Conservation (phyloP, 352 stramenopile genomes). For the Phytophthora sp. region DNA sequence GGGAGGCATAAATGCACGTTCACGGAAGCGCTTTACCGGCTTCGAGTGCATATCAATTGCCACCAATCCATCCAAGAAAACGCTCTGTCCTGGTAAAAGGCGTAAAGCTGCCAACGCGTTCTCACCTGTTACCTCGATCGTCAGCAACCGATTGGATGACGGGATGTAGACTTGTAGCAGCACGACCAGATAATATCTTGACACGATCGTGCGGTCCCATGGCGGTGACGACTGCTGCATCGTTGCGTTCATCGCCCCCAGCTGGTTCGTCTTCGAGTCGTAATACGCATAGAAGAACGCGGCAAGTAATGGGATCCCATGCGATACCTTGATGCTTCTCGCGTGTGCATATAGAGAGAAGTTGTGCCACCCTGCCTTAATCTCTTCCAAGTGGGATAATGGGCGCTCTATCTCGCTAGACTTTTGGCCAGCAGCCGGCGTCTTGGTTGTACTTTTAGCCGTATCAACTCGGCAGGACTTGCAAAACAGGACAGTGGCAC, state of each 20-base stretch:
- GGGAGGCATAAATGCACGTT: slow-evolving; percentile 16
- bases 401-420: slow-evolving; percentile 28
- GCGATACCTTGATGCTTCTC: slow-evolving; percentile 55
- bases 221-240: slow-evolving; percentile 25
- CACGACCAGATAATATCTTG: slow-evolving; percentile 69
- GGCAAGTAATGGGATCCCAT: slow-evolving; percentile 68
- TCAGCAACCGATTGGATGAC: slow-evolving; percentile 41
- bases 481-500: slow-evolving; percentile 58
- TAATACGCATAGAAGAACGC: slow-evolving; percentile 77
- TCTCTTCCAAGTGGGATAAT: slow-evolving; percentile 31
- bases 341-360: slow-evolving; percentile 68
- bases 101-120: slow-evolving; percentile 53
- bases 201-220: slow-evolving; percentile 59
- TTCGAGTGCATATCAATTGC: slow-evolving; percentile 50
- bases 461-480: slow-evolving; percentile 7
- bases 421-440: slow-evolving; percentile 2
- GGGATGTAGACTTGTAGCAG: slow-evolving; percentile 64
- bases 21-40: slow-evolving; percentile 30
- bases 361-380: slow-evolving; percentile 46
- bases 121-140: slow-evolving; percentile 57
- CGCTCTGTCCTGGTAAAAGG: slow-evolving; percentile 52
- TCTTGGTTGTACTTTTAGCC: slow-evolving; percentile 3
- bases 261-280: slow-evolving; percentile 58
- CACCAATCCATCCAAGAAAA: slow-evolving; percentile 62
- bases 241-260: not conserved